phyloP scores from a whole-genome alignment of 257 asterid species.

The Forsythia suspensa region DNA sequence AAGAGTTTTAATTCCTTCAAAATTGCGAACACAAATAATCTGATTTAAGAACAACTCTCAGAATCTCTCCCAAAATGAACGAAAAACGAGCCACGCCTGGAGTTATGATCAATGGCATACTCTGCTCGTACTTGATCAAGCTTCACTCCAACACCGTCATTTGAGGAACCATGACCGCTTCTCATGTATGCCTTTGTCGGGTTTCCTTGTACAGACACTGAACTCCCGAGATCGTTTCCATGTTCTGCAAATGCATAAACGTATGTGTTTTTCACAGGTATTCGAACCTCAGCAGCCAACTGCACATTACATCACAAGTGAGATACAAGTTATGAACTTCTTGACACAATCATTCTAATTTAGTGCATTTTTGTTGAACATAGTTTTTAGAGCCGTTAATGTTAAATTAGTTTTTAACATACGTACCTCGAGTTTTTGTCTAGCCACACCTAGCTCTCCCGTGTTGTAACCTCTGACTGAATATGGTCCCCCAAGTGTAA shows the following conservation, averaged over 20 bases:
- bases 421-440: constrained; percentile 80
- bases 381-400: neutral
- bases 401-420: neutral
- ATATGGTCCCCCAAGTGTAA: constrained; percentile 92
- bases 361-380: too few species aligned
- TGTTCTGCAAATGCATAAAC: constrained; percentile 89
- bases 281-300: constrained; percentile 84
- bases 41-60: constrained; percentile 15
- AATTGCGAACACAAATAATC: constrained; percentile 13
- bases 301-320: constrained; percentile 28
- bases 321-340: neutral
- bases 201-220: constrained; percentile 88
- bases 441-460: constrained; percentile 97
- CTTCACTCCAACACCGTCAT: constrained; percentile 83
- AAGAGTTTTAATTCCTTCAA: constrained; percentile 1
- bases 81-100: constrained; percentile 83
- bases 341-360: neutral
- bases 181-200: constrained; percentile 88
- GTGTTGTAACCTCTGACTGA: constrained; percentile 91
- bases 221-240: constrained; percentile 88
- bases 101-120: constrained; percentile 84
- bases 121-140: constrained; percentile 85
- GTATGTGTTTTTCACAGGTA: constrained; percentile 74
- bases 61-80: constrained; percentile 96
- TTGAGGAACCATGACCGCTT: constrained; percentile 84